Evolutionary conservation across 2,329 filamentous ascomycete species (phyloP), one percentile per base, ranked within the genome.

Genomic region (Aspergillus persii): DNA sequence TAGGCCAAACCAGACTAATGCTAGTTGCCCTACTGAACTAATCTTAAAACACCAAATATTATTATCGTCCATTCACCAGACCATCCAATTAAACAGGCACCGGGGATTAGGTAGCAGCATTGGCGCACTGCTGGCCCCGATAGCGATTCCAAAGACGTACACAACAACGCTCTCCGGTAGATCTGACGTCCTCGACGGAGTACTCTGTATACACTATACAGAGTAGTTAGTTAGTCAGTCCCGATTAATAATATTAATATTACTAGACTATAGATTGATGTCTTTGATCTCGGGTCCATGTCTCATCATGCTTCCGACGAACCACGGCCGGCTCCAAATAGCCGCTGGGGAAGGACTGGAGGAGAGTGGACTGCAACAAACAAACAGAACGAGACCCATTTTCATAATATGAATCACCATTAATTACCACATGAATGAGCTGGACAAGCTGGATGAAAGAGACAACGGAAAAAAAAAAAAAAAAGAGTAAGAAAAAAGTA

Each of bases 211-310:
- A 23, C 18, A 23, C 18, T 23, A 1, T 23, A 23, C 18, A 23
- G 18, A 23, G 18, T 23, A 23, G 18, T 23, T 23, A 23, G 18
- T 23, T 23, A 23, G 18, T 23, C 18, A 23, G 18, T 23, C 18
- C 18, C 18, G 5, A 54, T 56, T 47, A 53, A 50, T 55, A 51
- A 51, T 49, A 46, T n/a, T 58, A 41, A 36, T 27, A 23, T 23
- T 23, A 23, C 18, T 23, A 23, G 39, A 44, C 39, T 31, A 23
- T 44, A 58, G 46, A 50, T 41, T 41, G 36, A 41, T 41, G 36
- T 41, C 36, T 41, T 41, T 41, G 36, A 41, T 41, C 36, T 41
- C 36, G 36, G 36, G 7, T 12, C 36, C 15, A 47, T 47, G 44
- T 27, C 44, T 47, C 18, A 47, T 47, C 44, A 27, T 47, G 44